A percentile compares a stretch with the other conserved stretches of the same genome.
Conservation (phyloP, 495 filamentous ascomycete species). For the Tuber microsphaerosporum region DNA sequence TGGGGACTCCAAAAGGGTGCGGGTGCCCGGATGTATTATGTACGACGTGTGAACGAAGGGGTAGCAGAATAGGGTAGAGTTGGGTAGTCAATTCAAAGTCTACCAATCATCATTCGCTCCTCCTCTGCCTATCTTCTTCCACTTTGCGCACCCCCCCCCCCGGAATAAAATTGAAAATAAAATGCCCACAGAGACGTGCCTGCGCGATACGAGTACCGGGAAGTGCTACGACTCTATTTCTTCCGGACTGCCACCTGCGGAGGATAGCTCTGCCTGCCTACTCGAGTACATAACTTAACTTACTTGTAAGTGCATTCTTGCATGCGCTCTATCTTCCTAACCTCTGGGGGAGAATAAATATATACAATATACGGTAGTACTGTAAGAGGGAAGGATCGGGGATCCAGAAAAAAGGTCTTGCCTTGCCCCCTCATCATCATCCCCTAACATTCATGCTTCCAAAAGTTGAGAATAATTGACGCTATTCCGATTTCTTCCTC, state of each 20-base stretch:
- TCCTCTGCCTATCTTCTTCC: neutral
- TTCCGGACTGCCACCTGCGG: neutral
- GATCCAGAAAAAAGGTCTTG: neutral
- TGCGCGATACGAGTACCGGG: neutral
- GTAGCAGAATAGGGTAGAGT: neutral
- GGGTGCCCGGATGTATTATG: slow-evolving; percentile 3
- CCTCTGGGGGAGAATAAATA: neutral
- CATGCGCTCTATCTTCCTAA: neutral
- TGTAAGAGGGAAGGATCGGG: neutral
- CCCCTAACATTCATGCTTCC: neutral
- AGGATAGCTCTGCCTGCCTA: neutral
- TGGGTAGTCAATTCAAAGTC: neutral
- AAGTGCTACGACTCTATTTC: slow-evolving; percentile 2
- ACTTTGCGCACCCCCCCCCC: neutral
- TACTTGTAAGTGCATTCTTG: neutral
- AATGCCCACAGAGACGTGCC: neutral
- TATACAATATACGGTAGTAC: neutral
- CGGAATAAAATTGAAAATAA: neutral
- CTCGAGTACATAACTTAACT: neutral
- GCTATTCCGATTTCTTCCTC: neutral
- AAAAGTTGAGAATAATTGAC: neutral
- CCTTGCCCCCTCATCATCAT: neutral
- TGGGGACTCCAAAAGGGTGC: neutral
- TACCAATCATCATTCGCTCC: neutral
- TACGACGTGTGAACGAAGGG: neutral